Conservation (phyloP, 768 basidiomycete genomes). For the Termitomyces sp. region DNA sequence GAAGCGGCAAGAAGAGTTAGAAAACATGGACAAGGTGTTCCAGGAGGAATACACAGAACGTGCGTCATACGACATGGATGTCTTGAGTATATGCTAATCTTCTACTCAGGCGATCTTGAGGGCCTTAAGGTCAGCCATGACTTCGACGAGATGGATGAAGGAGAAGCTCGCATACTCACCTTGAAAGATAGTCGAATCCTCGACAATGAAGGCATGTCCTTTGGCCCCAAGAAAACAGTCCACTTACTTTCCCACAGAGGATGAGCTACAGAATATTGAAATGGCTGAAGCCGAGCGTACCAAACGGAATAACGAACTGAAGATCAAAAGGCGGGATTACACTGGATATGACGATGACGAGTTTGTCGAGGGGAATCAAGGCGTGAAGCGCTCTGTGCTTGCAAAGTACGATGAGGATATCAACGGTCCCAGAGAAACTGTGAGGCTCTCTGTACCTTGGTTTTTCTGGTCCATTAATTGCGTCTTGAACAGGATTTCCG, state of each 20-base stretch:
- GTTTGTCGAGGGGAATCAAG: slow-evolving; percentile 69
- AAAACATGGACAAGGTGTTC: slow-evolving; percentile 76
- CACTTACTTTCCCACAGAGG: slow-evolving; percentile 55
- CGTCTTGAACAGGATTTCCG: slow-evolving; percentile 70
- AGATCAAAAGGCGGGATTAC: slow-evolving; percentile 87
- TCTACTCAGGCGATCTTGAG: slow-evolving; percentile 64
- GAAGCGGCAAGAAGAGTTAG: slow-evolving; percentile 79
- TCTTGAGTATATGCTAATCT: background rate
- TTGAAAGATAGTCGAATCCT: slow-evolving; percentile 95
- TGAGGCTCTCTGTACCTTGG: slow-evolving; percentile 27
- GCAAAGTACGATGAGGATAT: slow-evolving; percentile 94
- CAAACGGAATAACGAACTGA: slow-evolving; percentile 76
- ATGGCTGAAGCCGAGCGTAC: slow-evolving; percentile 85
- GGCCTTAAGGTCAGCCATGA: slow-evolving; percentile 97
- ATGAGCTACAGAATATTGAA: slow-evolving; percentile 94
- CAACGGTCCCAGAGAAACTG: slow-evolving; percentile 68
- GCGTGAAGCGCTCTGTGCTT: slow-evolving; percentile 80
- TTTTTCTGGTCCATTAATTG: background rate
- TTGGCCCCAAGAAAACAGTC: background rate
- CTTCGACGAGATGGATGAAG: slow-evolving; percentile 88
- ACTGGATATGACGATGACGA: slow-evolving; percentile 98
- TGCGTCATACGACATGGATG: slow-evolving; percentile 31
- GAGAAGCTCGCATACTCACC: slow-evolving; percentile 93
- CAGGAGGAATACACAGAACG: slow-evolving; percentile 86
- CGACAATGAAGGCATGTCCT: slow-evolving; percentile 79